Evolutionary conservation across 352 stramenopile species (phyloP).

Genomic region (Globisporangium paroecandrum): DNA sequence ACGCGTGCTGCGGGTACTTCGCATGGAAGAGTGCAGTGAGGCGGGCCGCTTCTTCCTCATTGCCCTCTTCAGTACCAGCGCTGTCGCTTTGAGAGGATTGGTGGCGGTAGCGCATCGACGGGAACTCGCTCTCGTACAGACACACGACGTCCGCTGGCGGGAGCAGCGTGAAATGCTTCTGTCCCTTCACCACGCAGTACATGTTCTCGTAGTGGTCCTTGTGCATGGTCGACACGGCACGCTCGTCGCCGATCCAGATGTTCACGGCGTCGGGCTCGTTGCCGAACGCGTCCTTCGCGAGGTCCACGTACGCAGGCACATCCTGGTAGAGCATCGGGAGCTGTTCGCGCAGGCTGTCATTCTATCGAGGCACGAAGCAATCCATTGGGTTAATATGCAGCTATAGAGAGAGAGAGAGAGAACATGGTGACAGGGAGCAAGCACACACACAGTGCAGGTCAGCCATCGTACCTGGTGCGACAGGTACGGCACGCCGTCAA

Average conservation of each 20-base stretch:
- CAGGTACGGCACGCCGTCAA: conserved; percentile 80
- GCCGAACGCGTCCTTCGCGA: conserved; percentile 68
- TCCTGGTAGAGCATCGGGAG: conserved; percentile 64
- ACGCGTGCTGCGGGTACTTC: conserved; percentile 40
- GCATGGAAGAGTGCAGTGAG: conserved; percentile 48
- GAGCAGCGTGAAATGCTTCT: conserved; percentile 94
- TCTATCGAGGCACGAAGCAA: conserved; percentile 25
- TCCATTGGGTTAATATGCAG: too few species aligned
- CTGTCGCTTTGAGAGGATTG: background rate
- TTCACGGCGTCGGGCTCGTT: conserved; percentile 91
- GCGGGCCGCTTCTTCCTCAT: conserved; percentile 20
- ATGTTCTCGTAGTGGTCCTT: conserved; percentile 99
- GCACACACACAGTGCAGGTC: background rate
- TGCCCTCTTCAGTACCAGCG: background rate
- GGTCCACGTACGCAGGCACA: conserved; percentile 51
- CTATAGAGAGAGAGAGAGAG: too few species aligned
- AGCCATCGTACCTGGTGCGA: conserved; percentile 54
- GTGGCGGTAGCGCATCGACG: conserved; percentile 61
- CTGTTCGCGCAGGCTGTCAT: conserved; percentile 72
- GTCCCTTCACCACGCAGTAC: conserved; percentile 94
- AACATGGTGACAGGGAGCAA: background rate
- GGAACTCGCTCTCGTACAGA: conserved; percentile 82
- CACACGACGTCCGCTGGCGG: conserved; percentile 88
- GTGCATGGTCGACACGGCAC: conserved; percentile 94
- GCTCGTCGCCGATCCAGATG: conserved; percentile 97